Evolutionary conservation across 2,329 filamentous ascomycete genomes (phyloP).

Genomic region (Fusarium solani-melongenae): DNA sequence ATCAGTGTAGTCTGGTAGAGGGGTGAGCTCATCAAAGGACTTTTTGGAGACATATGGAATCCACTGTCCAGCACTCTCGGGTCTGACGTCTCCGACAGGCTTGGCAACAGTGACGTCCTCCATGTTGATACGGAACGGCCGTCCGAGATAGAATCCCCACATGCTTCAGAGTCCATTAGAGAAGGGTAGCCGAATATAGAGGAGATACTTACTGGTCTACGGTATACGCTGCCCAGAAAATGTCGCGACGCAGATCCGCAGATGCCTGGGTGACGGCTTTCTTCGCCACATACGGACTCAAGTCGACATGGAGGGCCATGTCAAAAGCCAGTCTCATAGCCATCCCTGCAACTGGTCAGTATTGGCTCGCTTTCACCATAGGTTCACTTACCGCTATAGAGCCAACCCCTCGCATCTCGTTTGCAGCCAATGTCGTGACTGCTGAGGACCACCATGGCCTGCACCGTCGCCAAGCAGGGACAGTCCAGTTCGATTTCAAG

Average conservation of each 20-base stretch:
- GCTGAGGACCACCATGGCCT: slow-evolving; percentile 42
- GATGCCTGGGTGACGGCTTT: slow-evolving; percentile 38
- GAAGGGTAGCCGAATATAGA: neutral
- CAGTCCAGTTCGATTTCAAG: slow-evolving; percentile 43
- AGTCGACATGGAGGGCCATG: slow-evolving; percentile 41
- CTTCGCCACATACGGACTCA: slow-evolving; percentile 38
- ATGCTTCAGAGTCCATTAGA: slow-evolving; percentile 26
- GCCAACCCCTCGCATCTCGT: slow-evolving; percentile 41
- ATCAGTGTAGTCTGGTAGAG: slow-evolving; percentile 24
- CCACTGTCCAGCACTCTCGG: slow-evolving; percentile 12
- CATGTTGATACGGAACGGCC: slow-evolving; percentile 42
- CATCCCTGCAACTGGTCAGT: slow-evolving; percentile 44
- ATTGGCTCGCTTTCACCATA: too few relatives aligned
- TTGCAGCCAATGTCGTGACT: slow-evolving; percentile 42
- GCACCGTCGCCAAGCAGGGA: slow-evolving; percentile 41
- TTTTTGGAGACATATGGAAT: slow-evolving; percentile 22
- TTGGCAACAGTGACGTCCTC: slow-evolving; percentile 40
- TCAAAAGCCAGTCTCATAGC: slow-evolving; percentile 43
- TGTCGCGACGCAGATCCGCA: slow-evolving; percentile 40
- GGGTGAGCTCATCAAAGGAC: slow-evolving; percentile 14
- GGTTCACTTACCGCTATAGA: slow-evolving; percentile 38
- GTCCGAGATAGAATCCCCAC: slow-evolving; percentile 42
- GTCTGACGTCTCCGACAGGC: slow-evolving; percentile 21
- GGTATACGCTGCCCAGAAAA: slow-evolving; percentile 47
- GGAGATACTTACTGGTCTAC: slow-evolving; percentile 41